Conservation (phyloP, 2,329 filamentous ascomycete genomes). For the Diplodia mutila region DNA sequence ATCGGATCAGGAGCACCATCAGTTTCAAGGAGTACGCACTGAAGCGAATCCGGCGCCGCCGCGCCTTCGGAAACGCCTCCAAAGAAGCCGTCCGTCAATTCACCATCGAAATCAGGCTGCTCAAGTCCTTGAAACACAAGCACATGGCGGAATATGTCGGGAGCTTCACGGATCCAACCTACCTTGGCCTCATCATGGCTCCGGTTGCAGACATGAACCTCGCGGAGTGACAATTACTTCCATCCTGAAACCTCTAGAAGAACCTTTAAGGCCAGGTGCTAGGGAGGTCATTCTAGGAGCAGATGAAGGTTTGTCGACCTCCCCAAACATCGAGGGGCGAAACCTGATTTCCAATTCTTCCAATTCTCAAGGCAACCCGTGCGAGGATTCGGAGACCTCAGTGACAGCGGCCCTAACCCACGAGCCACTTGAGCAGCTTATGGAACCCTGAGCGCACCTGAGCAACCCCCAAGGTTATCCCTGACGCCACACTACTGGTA, state of each 20-base stretch:
- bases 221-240: constrained; percentile 25
- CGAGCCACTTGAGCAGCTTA: too few species aligned
- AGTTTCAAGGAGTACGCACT: constrained; percentile 37
- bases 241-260: too few species aligned
- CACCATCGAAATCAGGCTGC: constrained; percentile 33
- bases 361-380: not conserved
- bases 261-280: too few species aligned
- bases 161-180: constrained; percentile 39
- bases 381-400: not conserved
- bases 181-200: constrained; percentile 39
- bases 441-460: too few species aligned
- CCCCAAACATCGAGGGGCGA: too few species aligned
- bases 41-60: constrained; percentile 35
- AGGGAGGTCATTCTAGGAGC: too few species aligned
- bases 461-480: too few species aligned
- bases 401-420: not conserved
- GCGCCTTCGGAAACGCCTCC: constrained; percentile 27
- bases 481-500: too few species aligned
- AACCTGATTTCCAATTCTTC: not conserved
- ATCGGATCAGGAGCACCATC: constrained; percentile 32
- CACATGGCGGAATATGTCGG: constrained; percentile 38
- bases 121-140: constrained; percentile 36
- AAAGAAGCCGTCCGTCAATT: constrained; percentile 32
- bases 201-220: constrained; percentile 44
- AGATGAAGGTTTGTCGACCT: too few species aligned